Conservation (phyloP, 352 stramenopile species). For the Phytophthora fragariaefolia region DNA sequence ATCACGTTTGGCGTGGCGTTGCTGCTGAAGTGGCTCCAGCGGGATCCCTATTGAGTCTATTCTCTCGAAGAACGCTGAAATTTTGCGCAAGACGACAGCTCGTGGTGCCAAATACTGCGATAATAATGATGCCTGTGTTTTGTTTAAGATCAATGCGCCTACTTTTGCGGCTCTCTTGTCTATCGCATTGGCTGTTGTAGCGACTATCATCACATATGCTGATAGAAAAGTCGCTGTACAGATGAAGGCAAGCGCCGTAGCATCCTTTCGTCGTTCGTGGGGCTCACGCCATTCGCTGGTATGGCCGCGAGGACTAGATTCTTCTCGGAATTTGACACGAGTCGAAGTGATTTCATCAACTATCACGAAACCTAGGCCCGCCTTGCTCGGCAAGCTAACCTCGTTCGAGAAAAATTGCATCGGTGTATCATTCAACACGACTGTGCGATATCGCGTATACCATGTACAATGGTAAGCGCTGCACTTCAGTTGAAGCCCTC, state of each 20-base stretch:
- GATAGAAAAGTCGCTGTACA: neutral
- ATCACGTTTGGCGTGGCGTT: constrained; percentile 5
- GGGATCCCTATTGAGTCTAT: constrained; percentile 17
- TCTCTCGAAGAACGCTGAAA: constrained; percentile 19
- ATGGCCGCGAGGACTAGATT: neutral
- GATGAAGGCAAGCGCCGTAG: neutral
- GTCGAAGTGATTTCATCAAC: neutral
- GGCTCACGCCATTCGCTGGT: neutral
- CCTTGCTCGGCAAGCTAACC: neutral
- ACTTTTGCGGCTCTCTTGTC: constrained; percentile 7
- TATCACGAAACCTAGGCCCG: neutral
- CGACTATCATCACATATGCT: neutral
- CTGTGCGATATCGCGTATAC: neutral
- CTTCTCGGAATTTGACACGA: neutral
- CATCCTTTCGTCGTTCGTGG: neutral
- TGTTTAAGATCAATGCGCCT: constrained; percentile 28
- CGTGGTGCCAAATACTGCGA: constrained; percentile 25
- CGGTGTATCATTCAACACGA: neutral
- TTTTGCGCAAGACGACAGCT: constrained; percentile 23
- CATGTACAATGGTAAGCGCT: neutral
- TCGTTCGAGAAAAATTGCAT: constrained; percentile 2
- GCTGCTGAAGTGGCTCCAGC: constrained; percentile 9
- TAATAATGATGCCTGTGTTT: constrained; percentile 30
- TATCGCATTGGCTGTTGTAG: constrained; percentile 3
- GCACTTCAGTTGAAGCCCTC: neutral